Percentiles rank a stretch among this genome's conserved stretches.
These are phyloP conservation scores for Beauveria bassiana DNA, from an alignment of 2,329 filamentous ascomycete species.

Conservation along the genomic window DNA sequence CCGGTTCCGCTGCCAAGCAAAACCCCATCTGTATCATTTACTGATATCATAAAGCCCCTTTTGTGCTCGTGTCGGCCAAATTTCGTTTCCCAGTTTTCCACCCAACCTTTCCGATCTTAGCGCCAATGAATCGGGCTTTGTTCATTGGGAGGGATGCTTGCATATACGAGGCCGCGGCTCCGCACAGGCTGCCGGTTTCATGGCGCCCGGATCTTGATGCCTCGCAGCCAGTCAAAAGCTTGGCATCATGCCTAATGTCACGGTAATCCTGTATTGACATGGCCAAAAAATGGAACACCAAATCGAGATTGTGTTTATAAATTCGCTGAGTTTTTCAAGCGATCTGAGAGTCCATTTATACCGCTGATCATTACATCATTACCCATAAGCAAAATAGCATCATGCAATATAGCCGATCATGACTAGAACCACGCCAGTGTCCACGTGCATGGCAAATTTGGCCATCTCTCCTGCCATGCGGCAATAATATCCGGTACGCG, in stretches of 20 bases:
- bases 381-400: background rate
- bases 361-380: background rate
- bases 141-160: constrained; percentile 9
- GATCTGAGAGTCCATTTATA: background rate
- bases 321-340: background rate
- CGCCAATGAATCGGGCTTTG: background rate
- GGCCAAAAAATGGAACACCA: too few relatives aligned
- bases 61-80: too few relatives aligned
- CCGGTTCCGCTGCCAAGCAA: background rate
- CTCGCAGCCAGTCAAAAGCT: background rate
- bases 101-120: background rate
- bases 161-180: constrained; percentile 15
- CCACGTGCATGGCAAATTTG: constrained; percentile 84
- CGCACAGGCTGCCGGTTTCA: background rate
- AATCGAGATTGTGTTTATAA: background rate
- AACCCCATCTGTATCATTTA: background rate
- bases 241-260: background rate
- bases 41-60: too few relatives aligned
- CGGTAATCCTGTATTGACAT: background rate
- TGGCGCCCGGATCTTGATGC: constrained; percentile 2
- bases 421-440: constrained; percentile 84
- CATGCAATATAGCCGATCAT: background rate
- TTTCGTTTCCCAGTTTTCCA: background rate
- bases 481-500: constrained; percentile 85
- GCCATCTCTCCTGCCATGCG: constrained; percentile 92